Conservation (phyloP, 306 rosid genomes). For the Hippophae rhamnoides region DNA sequence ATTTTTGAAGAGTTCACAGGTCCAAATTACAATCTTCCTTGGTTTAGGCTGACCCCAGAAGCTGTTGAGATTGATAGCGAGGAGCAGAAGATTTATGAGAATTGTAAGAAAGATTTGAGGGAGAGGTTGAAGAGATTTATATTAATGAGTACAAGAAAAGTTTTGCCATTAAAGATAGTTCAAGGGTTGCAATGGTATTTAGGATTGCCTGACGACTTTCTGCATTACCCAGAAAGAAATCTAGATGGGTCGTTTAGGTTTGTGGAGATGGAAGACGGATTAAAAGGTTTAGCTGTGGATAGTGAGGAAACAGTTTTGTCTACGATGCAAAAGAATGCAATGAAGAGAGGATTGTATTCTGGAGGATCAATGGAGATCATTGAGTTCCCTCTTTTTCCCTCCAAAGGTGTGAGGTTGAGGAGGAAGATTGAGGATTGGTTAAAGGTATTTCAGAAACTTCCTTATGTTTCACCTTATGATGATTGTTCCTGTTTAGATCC, state of each 20-base stretch:
- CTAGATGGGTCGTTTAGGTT: conserved; percentile 61
- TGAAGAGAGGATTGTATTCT: conserved; percentile 39
- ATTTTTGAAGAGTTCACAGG: conserved; percentile 75
- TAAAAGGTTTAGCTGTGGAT: conserved; percentile 48
- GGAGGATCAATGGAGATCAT: conserved; percentile 51
- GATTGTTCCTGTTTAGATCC: conserved; percentile 46
- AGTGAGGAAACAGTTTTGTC: conserved; percentile 44
- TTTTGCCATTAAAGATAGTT: conserved; percentile 65
- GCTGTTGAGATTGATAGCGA: conserved; percentile 65
- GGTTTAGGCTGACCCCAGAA: conserved; percentile 80
- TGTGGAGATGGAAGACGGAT: conserved; percentile 71
- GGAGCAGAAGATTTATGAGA: conserved; percentile 52
- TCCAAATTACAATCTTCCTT: conserved; percentile 59
- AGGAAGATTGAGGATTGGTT: conserved; percentile 66
- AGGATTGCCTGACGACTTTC: conserved; percentile 71
- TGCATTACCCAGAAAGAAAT: conserved; percentile 35
- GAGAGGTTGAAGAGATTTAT: conserved; percentile 67
- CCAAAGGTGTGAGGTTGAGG: conserved; percentile 74
- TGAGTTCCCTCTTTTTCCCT: conserved; percentile 62
- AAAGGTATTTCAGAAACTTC: conserved; percentile 64
- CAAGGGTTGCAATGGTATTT: conserved; percentile 89
- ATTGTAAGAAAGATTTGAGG: conserved; percentile 49
- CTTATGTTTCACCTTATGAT: conserved; percentile 80
- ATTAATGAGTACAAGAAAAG: conserved; percentile 56
- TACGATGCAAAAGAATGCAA: conserved; percentile 47